A percentile compares a stretch with the other conserved stretches of the same genome.
These are phyloP conservation scores for Eutypa lata DNA, from an alignment of 2,329 filamentous ascomycete genomes.

Conservation along the genomic window DNA sequence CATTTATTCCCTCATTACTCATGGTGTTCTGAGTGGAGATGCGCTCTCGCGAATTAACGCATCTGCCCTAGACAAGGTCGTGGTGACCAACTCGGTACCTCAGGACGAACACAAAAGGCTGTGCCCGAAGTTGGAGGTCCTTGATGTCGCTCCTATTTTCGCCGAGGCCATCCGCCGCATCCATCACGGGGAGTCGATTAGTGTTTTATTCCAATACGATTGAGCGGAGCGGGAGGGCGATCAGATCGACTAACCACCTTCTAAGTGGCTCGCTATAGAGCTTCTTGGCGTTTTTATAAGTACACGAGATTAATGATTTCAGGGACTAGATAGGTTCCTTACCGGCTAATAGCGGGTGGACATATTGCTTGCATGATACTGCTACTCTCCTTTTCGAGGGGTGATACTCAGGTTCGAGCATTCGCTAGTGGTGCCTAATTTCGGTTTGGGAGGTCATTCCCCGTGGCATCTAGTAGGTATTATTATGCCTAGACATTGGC, in stretches of 20 bases:
- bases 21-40: conserved; percentile 92
- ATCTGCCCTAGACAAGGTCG: conserved; percentile 85
- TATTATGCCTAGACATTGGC: not conserved
- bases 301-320: not conserved
- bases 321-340: not conserved
- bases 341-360: not conserved
- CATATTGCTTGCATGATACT: not conserved
- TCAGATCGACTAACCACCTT: not conserved
- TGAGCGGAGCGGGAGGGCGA: conserved; percentile 31
- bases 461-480: not conserved
- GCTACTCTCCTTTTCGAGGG: not conserved
- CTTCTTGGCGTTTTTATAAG: not conserved
- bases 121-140: conserved; percentile 85
- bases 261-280: not conserved
- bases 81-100: conserved; percentile 93
- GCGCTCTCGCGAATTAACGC: conserved; percentile 93
- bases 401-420: not conserved
- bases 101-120: conserved; percentile 74
- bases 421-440: not conserved
- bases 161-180: conserved; percentile 94
- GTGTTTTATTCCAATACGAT: conserved; percentile 86
- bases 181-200: conserved; percentile 97
- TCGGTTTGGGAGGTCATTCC: not conserved
- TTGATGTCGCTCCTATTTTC: conserved; percentile 89
- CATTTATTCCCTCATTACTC: conserved; percentile 89